phyloP scores from a whole-genome alignment of 1,139 yeast species.

The Kazachstania sp. region DNA sequence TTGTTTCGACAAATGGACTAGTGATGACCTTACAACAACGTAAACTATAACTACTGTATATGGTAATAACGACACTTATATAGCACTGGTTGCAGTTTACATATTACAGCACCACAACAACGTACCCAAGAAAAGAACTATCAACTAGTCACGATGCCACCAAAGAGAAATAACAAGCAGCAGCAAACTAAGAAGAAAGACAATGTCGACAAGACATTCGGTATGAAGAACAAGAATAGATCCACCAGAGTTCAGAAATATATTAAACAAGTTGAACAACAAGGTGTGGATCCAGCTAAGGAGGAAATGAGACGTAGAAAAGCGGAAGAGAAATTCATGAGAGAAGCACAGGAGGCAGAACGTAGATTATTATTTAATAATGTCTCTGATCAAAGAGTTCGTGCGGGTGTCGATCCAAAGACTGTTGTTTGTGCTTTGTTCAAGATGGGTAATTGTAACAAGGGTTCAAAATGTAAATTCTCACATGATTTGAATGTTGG shows the following conservation, averaged over 20 bases:
- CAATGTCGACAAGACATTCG: conserved; percentile 87
- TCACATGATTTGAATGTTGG: conserved; percentile 84
- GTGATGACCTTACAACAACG: too few relatives aligned
- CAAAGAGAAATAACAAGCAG: conserved; percentile 66
- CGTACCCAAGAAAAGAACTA: too few relatives aligned
- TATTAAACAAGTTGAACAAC: conserved; percentile 69
- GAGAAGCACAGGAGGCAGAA: conserved; percentile 81
- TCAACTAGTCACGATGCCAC: too few relatives aligned
- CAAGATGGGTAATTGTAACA: conserved; percentile 82
- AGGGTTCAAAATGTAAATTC: conserved; percentile 89
- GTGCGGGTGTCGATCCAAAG: conserved; percentile 97
- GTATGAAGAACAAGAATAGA: conserved; percentile 87
- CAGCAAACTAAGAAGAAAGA: conserved; percentile 60
- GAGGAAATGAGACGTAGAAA: conserved; percentile 70
- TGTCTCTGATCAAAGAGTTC: conserved; percentile 73
- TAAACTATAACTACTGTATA: too few relatives aligned
- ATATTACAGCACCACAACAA: too few relatives aligned
- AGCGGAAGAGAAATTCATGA: conserved; percentile 84
- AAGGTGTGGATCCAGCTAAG: conserved; percentile 53
- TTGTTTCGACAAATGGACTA: too few relatives aligned
- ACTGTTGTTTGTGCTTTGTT: conserved; percentile 84
- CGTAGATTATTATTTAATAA: conserved; percentile 70
- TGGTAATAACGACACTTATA: too few relatives aligned
- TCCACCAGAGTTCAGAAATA: conserved; percentile 85
- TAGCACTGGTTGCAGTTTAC: too few relatives aligned